Evolutionary conservation across 306 rosid genomes (phyloP).

Genomic region (Vachellia pachyceras): DNA sequence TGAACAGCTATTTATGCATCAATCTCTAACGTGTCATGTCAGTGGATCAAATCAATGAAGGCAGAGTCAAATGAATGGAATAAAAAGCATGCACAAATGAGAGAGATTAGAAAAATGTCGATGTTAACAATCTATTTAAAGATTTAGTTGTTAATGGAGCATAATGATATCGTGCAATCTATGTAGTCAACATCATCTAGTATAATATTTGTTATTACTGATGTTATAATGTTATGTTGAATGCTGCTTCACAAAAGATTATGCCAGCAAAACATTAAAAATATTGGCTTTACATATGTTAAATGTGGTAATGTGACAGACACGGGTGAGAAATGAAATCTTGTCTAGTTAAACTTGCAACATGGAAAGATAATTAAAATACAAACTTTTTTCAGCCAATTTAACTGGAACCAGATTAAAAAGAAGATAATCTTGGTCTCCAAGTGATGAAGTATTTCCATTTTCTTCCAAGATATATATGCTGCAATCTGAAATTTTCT

Average conservation of each 20-base stretch:
- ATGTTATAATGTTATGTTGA: neutral
- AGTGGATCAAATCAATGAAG: neutral
- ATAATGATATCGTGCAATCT: too few relatives aligned
- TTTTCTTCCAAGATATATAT: neutral
- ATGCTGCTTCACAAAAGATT: neutral
- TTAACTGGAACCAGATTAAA: neutral
- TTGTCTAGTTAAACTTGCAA: too few relatives aligned
- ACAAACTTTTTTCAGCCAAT: neutral
- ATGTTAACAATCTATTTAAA: too few relatives aligned
- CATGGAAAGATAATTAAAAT: neutral
- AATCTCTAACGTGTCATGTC: neutral
- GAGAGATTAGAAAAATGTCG: neutral
- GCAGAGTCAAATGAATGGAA: neutral
- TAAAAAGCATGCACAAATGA: neutral
- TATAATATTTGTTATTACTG: too few relatives aligned
- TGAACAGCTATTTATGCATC: neutral
- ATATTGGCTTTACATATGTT: neutral
- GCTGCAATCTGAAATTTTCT: neutral
- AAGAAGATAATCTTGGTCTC: conserved; percentile 1
- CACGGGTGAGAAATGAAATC: too few relatives aligned
- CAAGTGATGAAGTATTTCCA: neutral
- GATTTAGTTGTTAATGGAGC: too few relatives aligned
- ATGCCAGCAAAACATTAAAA: too few relatives aligned
- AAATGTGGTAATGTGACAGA: neutral
- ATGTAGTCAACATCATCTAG: too few relatives aligned